phyloP scores from a whole-genome alignment of 1,284 basidiomycete genomes.

The Testicularia cyperi region DNA sequence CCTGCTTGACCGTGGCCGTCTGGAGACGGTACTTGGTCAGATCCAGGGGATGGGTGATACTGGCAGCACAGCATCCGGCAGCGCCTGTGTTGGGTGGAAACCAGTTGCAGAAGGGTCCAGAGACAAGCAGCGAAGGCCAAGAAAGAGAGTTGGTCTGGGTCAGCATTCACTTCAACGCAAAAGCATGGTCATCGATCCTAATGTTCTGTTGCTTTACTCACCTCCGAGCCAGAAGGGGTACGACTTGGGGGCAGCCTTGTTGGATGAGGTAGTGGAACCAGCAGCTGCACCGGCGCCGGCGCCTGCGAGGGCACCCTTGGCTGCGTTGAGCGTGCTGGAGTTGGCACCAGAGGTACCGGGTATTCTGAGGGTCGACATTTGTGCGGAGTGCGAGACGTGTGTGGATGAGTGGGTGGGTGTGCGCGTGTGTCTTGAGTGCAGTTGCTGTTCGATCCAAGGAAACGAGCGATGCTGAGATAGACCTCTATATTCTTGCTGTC shows the following conservation, averaged over 20 bases:
- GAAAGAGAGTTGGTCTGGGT: not conserved
- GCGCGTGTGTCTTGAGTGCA: too few species aligned
- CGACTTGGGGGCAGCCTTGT: conserved; percentile 21
- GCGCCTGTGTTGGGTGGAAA: conserved; percentile 9
- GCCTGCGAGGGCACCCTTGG: conserved; percentile 34
- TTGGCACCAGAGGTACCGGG: conserved; percentile 16
- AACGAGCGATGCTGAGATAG: too few species aligned
- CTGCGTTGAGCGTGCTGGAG: conserved; percentile 26
- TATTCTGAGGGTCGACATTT: conserved; percentile 24
- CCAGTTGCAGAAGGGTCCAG: too few species aligned
- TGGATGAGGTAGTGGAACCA: conserved; percentile 4
- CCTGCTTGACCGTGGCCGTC: conserved; percentile 42
- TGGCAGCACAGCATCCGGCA: conserved; percentile 36
- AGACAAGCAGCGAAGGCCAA: too few species aligned
- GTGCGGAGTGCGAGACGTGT: too few species aligned
- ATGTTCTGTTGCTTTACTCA: too few species aligned
- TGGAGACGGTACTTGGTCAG: conserved; percentile 60
- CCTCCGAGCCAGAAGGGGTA: conserved; percentile 59
- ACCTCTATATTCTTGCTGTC: too few species aligned
- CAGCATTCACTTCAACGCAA: too few species aligned
- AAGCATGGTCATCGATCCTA: too few species aligned
- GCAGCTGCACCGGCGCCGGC: conserved; percentile 24
- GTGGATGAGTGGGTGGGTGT: too few species aligned
- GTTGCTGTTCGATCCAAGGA: too few species aligned
- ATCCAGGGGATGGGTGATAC: conserved; percentile 60